Percentiles rank a stretch among this genome's conserved stretches.
Conservation (phyloP, 768 basidiomycete genomes). For the Kwoniella shandongensis region DNA sequence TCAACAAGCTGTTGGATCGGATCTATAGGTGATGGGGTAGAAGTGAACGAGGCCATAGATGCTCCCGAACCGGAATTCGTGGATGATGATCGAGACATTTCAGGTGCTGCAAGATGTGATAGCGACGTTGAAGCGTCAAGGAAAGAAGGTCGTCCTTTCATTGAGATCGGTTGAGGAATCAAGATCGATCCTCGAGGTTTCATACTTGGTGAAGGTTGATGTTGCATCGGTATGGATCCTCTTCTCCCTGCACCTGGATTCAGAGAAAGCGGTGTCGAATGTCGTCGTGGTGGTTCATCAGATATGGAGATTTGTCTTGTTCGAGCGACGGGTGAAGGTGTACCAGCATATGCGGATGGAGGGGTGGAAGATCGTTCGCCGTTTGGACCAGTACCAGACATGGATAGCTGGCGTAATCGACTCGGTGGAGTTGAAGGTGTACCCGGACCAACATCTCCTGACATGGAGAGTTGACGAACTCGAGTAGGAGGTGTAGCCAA, state of each 20-base stretch:
- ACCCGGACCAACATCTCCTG: no score
- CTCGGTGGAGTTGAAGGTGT: no score
- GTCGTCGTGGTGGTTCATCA: constrained; percentile 11
- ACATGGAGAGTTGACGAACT: constrained; percentile 13
- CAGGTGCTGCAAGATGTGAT: constrained; percentile 8
- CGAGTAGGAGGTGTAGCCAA: constrained; percentile 5
- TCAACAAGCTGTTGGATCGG: constrained; percentile 5
- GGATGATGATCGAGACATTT: constrained; percentile 21
- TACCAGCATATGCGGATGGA: no score
- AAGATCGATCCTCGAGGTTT: constrained; percentile 6
- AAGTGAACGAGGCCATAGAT: constrained; percentile 17
- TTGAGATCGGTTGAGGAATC: constrained; percentile 3
- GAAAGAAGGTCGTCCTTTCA: constrained; percentile 3
- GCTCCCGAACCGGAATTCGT: constrained; percentile 8
- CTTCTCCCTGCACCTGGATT: constrained; percentile 1
- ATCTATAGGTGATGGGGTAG: constrained; percentile 3
- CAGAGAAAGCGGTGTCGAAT: constrained; percentile 8
- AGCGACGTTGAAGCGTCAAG: constrained; percentile 1
- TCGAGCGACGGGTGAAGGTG: constrained; percentile 6
- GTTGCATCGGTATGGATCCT: constrained; percentile 11
- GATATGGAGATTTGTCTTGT: constrained; percentile 10
- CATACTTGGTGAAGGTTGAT: constrained; percentile 5
- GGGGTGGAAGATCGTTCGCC: no score
- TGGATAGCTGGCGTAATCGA: no score
- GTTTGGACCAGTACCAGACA: no score